Evolutionary conservation across 2,329 filamentous ascomycete genomes (phyloP).

Genomic region (Penicillium sp.): DNA sequence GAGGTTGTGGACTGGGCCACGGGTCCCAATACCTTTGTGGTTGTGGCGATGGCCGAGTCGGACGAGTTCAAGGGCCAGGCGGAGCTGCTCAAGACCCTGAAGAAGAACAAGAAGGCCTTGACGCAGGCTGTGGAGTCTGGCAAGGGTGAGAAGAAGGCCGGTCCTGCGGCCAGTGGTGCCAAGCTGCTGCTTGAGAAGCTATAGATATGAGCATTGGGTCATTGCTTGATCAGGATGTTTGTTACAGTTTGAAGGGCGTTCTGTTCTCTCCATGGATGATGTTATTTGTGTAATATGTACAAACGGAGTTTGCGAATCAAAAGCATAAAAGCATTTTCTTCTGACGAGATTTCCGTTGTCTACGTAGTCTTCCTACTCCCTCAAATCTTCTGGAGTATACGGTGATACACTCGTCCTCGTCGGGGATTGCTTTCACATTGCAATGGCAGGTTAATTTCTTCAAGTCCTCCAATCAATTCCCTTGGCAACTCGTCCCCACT

Average conservation of each 20-base stretch:
- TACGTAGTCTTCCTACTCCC: no score
- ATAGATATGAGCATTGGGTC: slow-evolving; percentile 28
- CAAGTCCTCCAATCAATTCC: not conserved
- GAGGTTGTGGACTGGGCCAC: slow-evolving; percentile 81
- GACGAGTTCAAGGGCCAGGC: slow-evolving; percentile 67
- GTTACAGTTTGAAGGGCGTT: not conserved
- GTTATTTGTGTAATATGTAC: slow-evolving; percentile 8
- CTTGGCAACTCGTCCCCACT: slow-evolving; percentile 16
- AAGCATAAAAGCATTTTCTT: slow-evolving; percentile 9
- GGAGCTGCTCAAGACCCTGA: slow-evolving; percentile 69
- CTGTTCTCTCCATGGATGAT: not conserved
- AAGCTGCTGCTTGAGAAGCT: slow-evolving; percentile 43
- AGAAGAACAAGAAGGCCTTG: slow-evolving; percentile 71
- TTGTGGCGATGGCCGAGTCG: slow-evolving; percentile 78
- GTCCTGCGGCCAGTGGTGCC: slow-evolving; percentile 49
- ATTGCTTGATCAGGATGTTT: not conserved
- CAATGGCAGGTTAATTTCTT: not conserved
- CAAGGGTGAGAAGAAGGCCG: slow-evolving; percentile 45
- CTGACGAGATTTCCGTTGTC: not conserved
- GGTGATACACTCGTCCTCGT: no score
- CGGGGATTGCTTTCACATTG: not conserved
- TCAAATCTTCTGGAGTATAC: no score
- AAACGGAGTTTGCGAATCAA: slow-evolving; percentile 2
- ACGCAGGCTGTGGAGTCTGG: slow-evolving; percentile 61
- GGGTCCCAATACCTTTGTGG: slow-evolving; percentile 80